phyloP scores from a whole-genome alignment of 2,329 filamentous ascomycete genomes.

The Drechslerella dactyloides region DNA sequence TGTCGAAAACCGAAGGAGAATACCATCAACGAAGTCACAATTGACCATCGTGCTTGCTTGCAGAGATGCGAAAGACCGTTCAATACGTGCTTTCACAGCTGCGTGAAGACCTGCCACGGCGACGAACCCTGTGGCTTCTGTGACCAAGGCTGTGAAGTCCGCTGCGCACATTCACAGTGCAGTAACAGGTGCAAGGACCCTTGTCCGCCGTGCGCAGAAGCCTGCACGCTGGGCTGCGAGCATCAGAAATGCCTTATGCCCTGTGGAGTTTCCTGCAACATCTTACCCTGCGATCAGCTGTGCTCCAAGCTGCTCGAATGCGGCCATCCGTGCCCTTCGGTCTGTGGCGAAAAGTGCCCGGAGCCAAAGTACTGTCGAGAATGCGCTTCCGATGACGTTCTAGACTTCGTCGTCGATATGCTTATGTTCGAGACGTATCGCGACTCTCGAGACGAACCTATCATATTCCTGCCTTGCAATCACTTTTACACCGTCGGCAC shows the following conservation, averaged over 20 bases:
- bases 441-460: slow-evolving; percentile 68
- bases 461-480: slow-evolving; percentile 68
- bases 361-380: slow-evolving; percentile 64
- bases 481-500: slow-evolving; percentile 68
- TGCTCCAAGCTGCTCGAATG: slow-evolving; percentile 66
- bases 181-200: slow-evolving; percentile 66
- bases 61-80: slow-evolving; percentile 63
- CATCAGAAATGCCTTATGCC: slow-evolving; percentile 62
- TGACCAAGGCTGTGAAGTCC: slow-evolving; percentile 62
- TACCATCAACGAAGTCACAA: slow-evolving; percentile 53
- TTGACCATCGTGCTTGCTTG: slow-evolving; percentile 62
- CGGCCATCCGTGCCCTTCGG: slow-evolving; percentile 69
- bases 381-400: slow-evolving; percentile 62
- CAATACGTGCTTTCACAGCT: slow-evolving; percentile 66
- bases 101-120: slow-evolving; percentile 64
- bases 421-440: slow-evolving; percentile 64
- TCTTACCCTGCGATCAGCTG: slow-evolving; percentile 69
- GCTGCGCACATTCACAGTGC: slow-evolving; percentile 67
- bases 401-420: slow-evolving; percentile 64
- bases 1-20: slow-evolving; percentile 60
- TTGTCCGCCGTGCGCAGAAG: slow-evolving; percentile 68
- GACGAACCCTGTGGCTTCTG: slow-evolving; percentile 62
- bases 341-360: slow-evolving; percentile 71
- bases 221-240: slow-evolving; percentile 65
- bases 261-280: slow-evolving; percentile 72